Conservation (phyloP, 31 red algal species). For the Odonthalia washingtoniensis region DNA sequence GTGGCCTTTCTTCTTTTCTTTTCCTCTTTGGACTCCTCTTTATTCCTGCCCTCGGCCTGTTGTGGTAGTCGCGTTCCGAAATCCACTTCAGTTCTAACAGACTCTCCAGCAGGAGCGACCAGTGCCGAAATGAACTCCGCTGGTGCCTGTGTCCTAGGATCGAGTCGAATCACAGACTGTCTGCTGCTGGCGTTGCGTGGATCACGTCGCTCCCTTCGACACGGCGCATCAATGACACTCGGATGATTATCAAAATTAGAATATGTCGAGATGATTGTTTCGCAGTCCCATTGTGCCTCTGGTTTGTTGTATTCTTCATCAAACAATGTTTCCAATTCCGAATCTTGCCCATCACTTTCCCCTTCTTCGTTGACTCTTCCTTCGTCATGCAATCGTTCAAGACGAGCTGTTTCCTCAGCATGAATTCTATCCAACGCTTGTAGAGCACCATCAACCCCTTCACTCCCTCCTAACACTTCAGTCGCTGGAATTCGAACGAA, state of each 20-base stretch:
- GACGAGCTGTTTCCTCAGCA: conserved; percentile 40
- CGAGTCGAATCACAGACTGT: conserved; percentile 56
- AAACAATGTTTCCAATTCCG: conserved; percentile 60
- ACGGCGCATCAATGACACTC: conserved; percentile 73
- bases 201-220: conserved; percentile 8
- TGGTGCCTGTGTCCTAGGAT: conserved; percentile 65
- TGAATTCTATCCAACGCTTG: conserved; percentile 56
- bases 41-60: conserved; percentile 9
- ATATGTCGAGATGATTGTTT: conserved; percentile 84
- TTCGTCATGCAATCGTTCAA: conserved; percentile 16
- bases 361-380: conserved; percentile 33
- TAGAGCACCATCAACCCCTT: conserved; percentile 35
- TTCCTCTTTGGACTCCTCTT: conserved; percentile 67
- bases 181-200: too few species aligned
- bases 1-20: conserved; percentile 67
- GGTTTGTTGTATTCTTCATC: conserved; percentile 47
- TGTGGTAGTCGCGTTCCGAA: conserved; percentile 36
- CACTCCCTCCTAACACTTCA: conserved; percentile 52
- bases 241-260: conserved; percentile 84
- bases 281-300: conserved; percentile 87
- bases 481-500: conserved; percentile 46
- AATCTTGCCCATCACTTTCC: conserved; percentile 62
- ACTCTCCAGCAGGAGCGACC: background rate
- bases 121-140: conserved; percentile 38
- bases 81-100: conserved; percentile 13